phyloP scores from a whole-genome alignment of 257 asterid genomes.

The Salvia miltiorrhiza region DNA sequence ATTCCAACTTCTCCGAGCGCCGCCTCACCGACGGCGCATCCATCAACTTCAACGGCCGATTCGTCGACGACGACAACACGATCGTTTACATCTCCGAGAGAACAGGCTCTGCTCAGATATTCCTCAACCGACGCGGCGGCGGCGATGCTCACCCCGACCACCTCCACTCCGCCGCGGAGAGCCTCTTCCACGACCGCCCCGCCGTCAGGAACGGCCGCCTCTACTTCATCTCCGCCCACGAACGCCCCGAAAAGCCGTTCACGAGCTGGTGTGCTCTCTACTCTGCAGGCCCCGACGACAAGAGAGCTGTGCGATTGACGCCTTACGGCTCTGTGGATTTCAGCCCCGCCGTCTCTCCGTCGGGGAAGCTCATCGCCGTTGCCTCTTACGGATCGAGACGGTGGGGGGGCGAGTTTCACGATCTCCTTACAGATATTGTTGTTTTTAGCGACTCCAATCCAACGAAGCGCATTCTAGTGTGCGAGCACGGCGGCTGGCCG shows the following conservation, averaged over 20 bases:
- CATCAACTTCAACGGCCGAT: constrained; percentile 64
- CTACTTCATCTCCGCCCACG: constrained; percentile 66
- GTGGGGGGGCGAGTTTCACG: constrained; percentile 71
- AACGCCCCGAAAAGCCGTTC: constrained; percentile 42
- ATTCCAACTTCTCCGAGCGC: constrained; percentile 23
- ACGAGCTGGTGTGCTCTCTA: constrained; percentile 69
- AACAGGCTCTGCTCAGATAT: constrained; percentile 56
- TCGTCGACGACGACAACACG: constrained; percentile 36
- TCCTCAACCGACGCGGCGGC: constrained; percentile 29
- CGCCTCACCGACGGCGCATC: constrained; percentile 73
- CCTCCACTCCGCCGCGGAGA: constrained; percentile 34
- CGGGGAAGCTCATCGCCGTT: constrained; percentile 66
- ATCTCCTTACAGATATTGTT: constrained; percentile 59
- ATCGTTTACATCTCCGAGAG: constrained; percentile 65
- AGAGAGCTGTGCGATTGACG: constrained; percentile 38
- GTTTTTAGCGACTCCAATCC: constrained; percentile 52
- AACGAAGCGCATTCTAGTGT: constrained; percentile 32
- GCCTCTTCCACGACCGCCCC: constrained; percentile 76
- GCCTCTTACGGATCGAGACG: constrained; percentile 56
- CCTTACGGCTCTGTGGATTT: constrained; percentile 59
- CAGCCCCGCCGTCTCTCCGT: constrained; percentile 63
- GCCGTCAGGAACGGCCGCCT: constrained; percentile 35
- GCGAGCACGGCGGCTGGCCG: constrained; percentile 81
- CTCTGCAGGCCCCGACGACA: constrained; percentile 22
- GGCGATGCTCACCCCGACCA: constrained; percentile 22